Evolutionary conservation across 192 early-diverging fungal species (phyloP).

Genomic region (Linnemannia hyalina): DNA sequence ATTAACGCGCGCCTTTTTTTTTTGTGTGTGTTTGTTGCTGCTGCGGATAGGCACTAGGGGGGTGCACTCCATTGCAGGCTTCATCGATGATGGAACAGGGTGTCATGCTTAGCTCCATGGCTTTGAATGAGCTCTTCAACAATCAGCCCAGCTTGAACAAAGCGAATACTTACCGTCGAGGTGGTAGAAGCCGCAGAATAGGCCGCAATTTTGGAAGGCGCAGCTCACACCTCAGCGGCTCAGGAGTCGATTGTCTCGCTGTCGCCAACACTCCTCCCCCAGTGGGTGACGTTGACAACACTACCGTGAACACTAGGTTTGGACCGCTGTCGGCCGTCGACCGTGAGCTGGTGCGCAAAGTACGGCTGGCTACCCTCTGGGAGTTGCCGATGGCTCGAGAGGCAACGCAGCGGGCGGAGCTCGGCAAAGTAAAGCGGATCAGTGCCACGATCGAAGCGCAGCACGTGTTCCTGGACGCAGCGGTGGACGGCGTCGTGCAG

Average conservation of each 20-base stretch:
- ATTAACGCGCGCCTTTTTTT: no score
- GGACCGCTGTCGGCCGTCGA: slow-evolving; percentile 14
- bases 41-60: neutral
- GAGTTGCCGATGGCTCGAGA: slow-evolving; percentile 26
- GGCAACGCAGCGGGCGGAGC: slow-evolving; percentile 8
- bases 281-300: neutral
- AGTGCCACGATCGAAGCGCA: slow-evolving; percentile 12
- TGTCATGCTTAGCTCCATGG: no score
- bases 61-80: no score
- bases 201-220: slow-evolving; percentile 2
- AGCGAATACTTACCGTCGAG: neutral
- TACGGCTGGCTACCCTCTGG: slow-evolving; percentile 19
- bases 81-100: no score
- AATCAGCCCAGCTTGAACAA: no score
- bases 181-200: neutral
- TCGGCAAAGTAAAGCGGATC: slow-evolving; percentile 19
- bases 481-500: slow-evolving; percentile 7
- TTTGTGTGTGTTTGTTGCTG: neutral
- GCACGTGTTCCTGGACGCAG: slow-evolving; percentile 19
- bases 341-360: slow-evolving; percentile 22
- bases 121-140: no score
- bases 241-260: slow-evolving; percentile 11
- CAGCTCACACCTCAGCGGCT: slow-evolving; percentile 10
- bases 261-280: neutral
- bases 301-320: neutral